Base-by-base conservation (phyloP, 441 rosid species). In the Corymbia citriodora region DNA sequence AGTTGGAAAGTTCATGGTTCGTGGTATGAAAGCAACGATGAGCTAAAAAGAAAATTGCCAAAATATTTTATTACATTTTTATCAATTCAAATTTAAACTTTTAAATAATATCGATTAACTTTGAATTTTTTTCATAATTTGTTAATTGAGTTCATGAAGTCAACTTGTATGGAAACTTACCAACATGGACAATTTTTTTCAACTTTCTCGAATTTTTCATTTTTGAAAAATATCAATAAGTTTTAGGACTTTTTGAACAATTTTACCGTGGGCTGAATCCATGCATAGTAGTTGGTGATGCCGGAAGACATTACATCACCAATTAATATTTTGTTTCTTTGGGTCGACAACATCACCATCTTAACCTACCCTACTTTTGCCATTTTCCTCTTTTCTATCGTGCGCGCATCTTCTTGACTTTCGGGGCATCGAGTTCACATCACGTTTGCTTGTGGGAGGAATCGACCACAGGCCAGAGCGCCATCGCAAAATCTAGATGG, bases 11-110 rank as follows among this genome's bases (percentile, higher is more conserved):
- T 36, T 36, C 49, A 1, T 1, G 1, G 15, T 79, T 45, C 18
- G 6, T n/a, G 7, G n/a, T 79, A 1, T 45, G 52, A 45, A 72
- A 79, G 33, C 33, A 33, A 79, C n/a, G 6, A 79, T 7, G 52
- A 79, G 53, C 10, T 4, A 3, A 6, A 59, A 59, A 10, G 65
- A 59, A 59, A 59, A 59, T 59, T 10, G 3, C 25, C 14, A 1
- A 59, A 25, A 59, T 4, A 29, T 25, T 23, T 14, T n/a, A 29
- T 65, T n/a, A 16, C 0, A 14, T 14, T 7, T 13, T 14, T 65
- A 2, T 1, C 1, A 0, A 7, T 65, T 7, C 1, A 29, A 7
- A 29, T 0, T 29, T 14, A 65, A 65, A 7, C 0, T 2, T 65
- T 59, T 59, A 59, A 23, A 59, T 25, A 23, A 2, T 57, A 23